Evolutionary conservation across 192 early-diverging fungal species (phyloP).

Genomic region (Coemansia aciculifera): DNA sequence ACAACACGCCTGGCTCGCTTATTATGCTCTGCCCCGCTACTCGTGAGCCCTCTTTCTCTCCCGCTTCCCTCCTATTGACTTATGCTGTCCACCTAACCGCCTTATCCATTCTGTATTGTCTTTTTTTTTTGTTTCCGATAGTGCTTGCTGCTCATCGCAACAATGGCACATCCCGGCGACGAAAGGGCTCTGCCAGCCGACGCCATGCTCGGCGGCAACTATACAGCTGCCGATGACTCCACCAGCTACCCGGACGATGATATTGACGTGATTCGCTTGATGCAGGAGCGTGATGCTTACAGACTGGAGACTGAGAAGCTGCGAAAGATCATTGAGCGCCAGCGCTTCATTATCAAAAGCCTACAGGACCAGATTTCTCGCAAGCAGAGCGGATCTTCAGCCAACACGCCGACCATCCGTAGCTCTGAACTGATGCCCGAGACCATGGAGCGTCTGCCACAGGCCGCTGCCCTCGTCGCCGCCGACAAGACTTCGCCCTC

Average conservation of each 20-base stretch:
- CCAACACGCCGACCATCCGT: slow-evolving; percentile 28
- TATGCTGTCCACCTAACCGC: not conserved
- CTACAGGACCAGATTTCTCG: slow-evolving; percentile 67
- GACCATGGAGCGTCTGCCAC: not conserved
- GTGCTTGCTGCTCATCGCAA: slow-evolving; percentile 3
- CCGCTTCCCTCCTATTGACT: not conserved
- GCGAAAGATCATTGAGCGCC: slow-evolving; percentile 91
- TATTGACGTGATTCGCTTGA: slow-evolving; percentile 44
- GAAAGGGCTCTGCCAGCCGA: slow-evolving; percentile 6
- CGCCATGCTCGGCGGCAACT: slow-evolving; percentile 16
- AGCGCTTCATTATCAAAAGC: slow-evolving; percentile 82
- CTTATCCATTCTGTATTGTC: slow-evolving; percentile 10
- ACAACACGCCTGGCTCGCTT: not conserved
- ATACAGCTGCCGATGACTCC: slow-evolving; percentile 10
- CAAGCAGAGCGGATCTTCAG: slow-evolving; percentile 35
- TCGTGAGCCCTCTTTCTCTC: not conserved
- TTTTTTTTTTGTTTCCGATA: slow-evolving; percentile 17
- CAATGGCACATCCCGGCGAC: slow-evolving; percentile 12
- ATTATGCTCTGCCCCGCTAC: not conserved
- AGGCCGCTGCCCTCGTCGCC: not conserved
- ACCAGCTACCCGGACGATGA: slow-evolving; percentile 15
- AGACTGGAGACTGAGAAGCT: slow-evolving; percentile 82
- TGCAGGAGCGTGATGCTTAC: slow-evolving; percentile 68
- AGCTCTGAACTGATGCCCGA: slow-evolving; percentile 23
- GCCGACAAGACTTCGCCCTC: not conserved